A percentile compares a stretch with the other conserved stretches of the same genome.
Evolutionary conservation across 768 basidiomycete genomes (phyloP).

Genomic region (Suillus alpinus): DNA sequence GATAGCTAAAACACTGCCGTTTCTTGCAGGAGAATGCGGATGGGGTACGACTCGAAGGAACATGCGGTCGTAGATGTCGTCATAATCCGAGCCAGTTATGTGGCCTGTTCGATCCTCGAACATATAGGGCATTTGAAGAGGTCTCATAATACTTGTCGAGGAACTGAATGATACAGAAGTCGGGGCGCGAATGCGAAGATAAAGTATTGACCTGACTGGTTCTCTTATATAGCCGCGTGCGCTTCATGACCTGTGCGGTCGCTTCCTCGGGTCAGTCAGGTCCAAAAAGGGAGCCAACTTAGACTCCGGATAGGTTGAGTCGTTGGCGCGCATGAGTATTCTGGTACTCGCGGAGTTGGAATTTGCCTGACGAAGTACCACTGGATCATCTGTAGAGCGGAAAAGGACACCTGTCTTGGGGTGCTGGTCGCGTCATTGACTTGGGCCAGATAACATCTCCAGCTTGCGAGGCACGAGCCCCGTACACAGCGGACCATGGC

Average conservation of each 20-base stretch:
- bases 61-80: slow-evolving; percentile 75
- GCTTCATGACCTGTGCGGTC: slow-evolving; percentile 4
- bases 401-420: not conserved
- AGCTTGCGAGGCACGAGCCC: not conserved
- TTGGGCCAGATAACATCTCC: not conserved
- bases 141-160: slow-evolving; percentile 15
- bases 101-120: slow-evolving; percentile 69
- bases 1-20: slow-evolving; percentile 45
- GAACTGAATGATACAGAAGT: not conserved
- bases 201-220: too few species aligned
- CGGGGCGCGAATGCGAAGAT: not conserved
- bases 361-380: not conserved
- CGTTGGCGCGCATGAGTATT: not conserved
- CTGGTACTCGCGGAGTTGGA: not conserved
- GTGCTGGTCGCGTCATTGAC: not conserved
- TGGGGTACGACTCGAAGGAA: slow-evolving; percentile 61
- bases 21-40: slow-evolving; percentile 34
- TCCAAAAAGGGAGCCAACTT: not conserved
- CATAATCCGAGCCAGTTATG: slow-evolving; percentile 58
- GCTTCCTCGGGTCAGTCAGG: not conserved
- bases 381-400: not conserved
- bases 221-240: not conserved
- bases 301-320: not conserved
- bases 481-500: not conserved
- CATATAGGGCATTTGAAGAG: slow-evolving; percentile 45